Evolutionary conservation across 176 grass and related monocot genomes (phyloP), one percentile per base, ranked within the genome.

Genomic region (Aegilops umbellulata): DNA sequence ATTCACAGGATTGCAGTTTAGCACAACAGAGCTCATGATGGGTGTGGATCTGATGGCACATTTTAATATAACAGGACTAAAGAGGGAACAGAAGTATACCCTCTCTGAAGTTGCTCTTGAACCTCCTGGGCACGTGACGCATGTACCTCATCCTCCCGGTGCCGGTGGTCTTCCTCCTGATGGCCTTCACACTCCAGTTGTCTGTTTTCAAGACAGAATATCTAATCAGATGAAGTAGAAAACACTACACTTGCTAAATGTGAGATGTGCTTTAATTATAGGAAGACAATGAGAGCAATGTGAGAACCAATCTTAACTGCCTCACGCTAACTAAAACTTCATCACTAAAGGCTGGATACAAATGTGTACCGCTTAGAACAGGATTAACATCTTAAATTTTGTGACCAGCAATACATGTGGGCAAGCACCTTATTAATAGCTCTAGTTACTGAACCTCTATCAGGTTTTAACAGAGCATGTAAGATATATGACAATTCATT

Each of bases 21-120:
- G 74, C 30, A 77, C 3, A 26, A 19, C 9, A 3, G 2, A 14
- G 17, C 26, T 13, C 46, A 16, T 2, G 31, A 58, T 13, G 0
- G 16, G 26, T 58, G 26, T 58, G 53, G 53, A 9, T 22, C 2
- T 58, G 2, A 0, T 58, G 53, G 7, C 53, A 8, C 2, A 58
- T 22, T 58, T 22, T 51, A 49, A 3, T 51, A 42, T n/a, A n/a
- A 82, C 10, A 7, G 2, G 16, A 15, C 3, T 2, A 67, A 13
- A 4, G 12, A 29, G 2, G 46, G 20, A 36, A 85, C 2, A 22
- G 2, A 55, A 24, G 19, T 44, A 64, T 94, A 97, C 94, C 94
- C 91, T 97, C 92, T 84, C 94, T 86, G 87, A 97, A 97, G 87
- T 92, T 92, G 89, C 89, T 97, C 87, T 97, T 97, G 89, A 97